Evolutionary conservation across 495 filamentous ascomycete genomes (phyloP).

Genomic region (Xylaria acuta): DNA sequence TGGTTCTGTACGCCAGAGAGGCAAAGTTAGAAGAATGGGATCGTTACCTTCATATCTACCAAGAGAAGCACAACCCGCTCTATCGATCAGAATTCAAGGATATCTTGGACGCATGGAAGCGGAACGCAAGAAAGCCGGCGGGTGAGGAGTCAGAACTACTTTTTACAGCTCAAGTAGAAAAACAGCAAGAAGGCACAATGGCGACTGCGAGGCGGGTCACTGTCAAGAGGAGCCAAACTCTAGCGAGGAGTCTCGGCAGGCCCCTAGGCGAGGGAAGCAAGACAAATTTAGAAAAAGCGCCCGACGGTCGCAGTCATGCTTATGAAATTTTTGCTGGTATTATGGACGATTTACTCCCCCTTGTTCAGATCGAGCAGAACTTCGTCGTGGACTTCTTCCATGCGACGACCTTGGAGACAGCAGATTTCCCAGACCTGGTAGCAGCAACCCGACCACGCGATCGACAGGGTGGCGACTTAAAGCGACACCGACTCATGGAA

Average conservation of each 20-base stretch:
- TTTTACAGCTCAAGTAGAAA: conserved; percentile 89
- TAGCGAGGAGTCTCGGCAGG: conserved; percentile 78
- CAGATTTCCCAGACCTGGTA: conserved; percentile 84
- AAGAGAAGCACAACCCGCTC: conserved; percentile 71
- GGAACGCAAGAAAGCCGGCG: conserved; percentile 74
- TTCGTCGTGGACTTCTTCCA: conserved; percentile 95
- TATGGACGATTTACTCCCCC: conserved; percentile 76
- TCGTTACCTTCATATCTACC: conserved; percentile 77
- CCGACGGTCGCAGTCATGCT: conserved; percentile 70
- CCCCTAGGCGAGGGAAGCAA: conserved; percentile 67
- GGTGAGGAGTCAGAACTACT: conserved; percentile 87
- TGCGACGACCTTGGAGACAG: conserved; percentile 73
- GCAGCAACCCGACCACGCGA: conserved; percentile 67
- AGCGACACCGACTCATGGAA: conserved; percentile 75
- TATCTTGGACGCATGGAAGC: conserved; percentile 82
- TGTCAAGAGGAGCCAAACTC: conserved; percentile 81
- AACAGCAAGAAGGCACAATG: conserved; percentile 70
- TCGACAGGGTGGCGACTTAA: conserved; percentile 71
- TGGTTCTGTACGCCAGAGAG: conserved; percentile 85
- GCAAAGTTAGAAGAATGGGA: conserved; percentile 83
- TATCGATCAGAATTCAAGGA: conserved; percentile 86
- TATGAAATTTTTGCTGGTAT: conserved; percentile 85
- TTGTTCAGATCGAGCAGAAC: conserved; percentile 91
- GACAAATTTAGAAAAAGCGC: conserved; percentile 65
- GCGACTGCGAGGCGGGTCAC: conserved; percentile 88